Conservation (phyloP, 768 basidiomycete species). For the Macrolepiota albuminosa region DNA sequence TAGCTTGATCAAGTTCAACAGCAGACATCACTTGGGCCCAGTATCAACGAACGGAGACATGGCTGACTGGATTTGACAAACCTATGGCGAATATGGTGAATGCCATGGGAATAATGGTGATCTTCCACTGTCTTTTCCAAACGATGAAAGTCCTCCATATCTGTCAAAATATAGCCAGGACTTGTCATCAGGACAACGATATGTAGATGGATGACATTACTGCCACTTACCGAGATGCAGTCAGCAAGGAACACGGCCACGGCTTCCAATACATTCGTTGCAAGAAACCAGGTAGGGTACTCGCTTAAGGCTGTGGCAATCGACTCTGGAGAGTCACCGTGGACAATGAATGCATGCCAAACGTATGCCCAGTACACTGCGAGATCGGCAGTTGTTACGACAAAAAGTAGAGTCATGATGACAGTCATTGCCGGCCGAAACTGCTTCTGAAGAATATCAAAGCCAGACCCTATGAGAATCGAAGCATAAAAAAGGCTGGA, state of each 20-base stretch:
- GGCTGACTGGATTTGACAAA: not conserved
- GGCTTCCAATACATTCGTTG: not conserved
- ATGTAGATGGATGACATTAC: not conserved
- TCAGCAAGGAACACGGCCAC: not conserved
- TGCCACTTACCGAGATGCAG: not conserved
- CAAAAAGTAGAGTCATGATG: not conserved
- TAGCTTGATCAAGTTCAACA: not conserved
- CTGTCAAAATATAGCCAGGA: not conserved
- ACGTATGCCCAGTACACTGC: conserved; percentile 4
- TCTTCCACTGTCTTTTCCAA: not conserved
- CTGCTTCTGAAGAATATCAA: not conserved
- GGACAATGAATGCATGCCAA: not conserved
- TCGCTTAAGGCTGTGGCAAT: not conserved
- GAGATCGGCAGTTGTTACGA: not conserved
- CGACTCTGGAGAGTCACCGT: not conserved
- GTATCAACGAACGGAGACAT: not conserved
- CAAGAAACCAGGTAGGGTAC: not conserved
- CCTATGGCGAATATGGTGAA: not conserved
- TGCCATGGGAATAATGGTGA: not conserved
- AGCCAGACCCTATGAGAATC: not conserved
- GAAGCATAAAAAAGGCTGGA: no score
- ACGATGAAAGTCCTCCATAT: not conserved
- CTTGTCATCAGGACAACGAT: not conserved
- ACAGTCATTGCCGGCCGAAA: not conserved
- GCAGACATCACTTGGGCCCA: not conserved